Base-by-base conservation (phyloP, 441 rosid species). In the Codiaeum variegatum region DNA sequence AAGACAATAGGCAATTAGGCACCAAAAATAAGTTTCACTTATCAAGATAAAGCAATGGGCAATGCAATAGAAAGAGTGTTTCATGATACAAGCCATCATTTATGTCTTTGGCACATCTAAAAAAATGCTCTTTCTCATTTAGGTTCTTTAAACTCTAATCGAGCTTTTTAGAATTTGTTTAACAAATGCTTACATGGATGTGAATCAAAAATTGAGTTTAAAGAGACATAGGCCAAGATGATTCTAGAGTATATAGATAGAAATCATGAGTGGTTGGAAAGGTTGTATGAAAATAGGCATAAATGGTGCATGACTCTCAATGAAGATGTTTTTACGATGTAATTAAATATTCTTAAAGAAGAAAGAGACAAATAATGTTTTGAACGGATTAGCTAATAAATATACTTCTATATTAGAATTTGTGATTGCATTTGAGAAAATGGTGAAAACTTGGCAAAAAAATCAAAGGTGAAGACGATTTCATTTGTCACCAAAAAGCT, bases 41-140 rank as follows among this genome's bases (percentile, higher is more conserved):
- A 46, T 46, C 16, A 46, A 46, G 51, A 46, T 46, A 15, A 44
- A 44, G 49, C 49, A 10, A 44, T 44, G 49, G 13, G 13, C 1
- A 44, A 44, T 44, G 49, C 49, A 44, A 44, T 44, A 44, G 49
- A 44, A 5, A 44, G 13, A 10, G 49, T 44, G 49, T 5, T 3
- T 10, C 49, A 15, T 44, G 13, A 11, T 44, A 10, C 49, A 44
- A 3, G 6, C 3, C 49, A 44, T 44, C 12, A 16, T 2, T 44
- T 44, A 44, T 44, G 49, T 5, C 2, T 44, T 3, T 67, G 70
- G 60, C 46, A 67, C 9, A 31, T 69, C 16, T 23, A 13, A 10
- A 54, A 56, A 2, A 34, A 69, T 36, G 31, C 21, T 3, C 51
- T 64, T 10, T 69, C 63, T 23, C 64, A 69, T 38, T 56, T 69